Evolutionary conservation across 108 stramenopile genomes (phyloP).

Genomic region (Stephanodiscus triporus): DNA sequence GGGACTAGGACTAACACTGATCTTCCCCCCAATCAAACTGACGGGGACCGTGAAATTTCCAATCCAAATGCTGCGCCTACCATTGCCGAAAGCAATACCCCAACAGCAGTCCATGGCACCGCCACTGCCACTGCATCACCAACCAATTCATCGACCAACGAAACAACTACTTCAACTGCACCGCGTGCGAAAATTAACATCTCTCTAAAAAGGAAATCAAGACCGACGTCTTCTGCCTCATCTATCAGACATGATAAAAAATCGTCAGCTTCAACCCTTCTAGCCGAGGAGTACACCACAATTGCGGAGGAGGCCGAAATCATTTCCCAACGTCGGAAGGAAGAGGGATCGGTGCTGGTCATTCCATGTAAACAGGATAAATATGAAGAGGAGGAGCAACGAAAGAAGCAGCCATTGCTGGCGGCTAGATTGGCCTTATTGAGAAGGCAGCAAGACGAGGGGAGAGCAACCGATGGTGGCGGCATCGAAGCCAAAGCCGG

Average conservation of each 20-base stretch:
- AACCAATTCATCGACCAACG: not conserved
- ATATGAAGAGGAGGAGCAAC: slow-evolving; percentile 16
- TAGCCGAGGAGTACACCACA: slow-evolving; percentile 46
- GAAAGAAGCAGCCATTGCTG: slow-evolving; percentile 17
- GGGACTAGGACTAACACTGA: no score
- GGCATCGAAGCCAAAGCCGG: not conserved
- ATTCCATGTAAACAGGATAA: slow-evolving; percentile 39
- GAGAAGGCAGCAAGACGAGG: not conserved
- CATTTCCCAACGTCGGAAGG: slow-evolving; percentile 35
- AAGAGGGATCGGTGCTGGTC: slow-evolving; percentile 43
- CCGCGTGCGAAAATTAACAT: slow-evolving; percentile 35
- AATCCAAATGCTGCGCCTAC: not conserved
- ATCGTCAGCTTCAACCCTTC: slow-evolving; percentile 7
- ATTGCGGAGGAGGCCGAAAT: slow-evolving; percentile 46
- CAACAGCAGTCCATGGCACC: not conserved
- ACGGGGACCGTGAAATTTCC: not conserved
- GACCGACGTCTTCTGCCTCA: not conserved
- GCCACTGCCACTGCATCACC: not conserved
- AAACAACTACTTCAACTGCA: not conserved
- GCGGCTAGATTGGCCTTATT: slow-evolving; percentile 15
- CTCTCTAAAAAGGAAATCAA: slow-evolving; percentile 32
- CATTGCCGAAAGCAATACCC: not conserved
- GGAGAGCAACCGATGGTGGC: slow-evolving; percentile 7
- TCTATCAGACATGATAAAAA: not conserved
- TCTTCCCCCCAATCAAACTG: not conserved